Evolutionary conservation across 139 green algal species (phyloP).

Genomic region (Penium margaritaceum): DNA sequence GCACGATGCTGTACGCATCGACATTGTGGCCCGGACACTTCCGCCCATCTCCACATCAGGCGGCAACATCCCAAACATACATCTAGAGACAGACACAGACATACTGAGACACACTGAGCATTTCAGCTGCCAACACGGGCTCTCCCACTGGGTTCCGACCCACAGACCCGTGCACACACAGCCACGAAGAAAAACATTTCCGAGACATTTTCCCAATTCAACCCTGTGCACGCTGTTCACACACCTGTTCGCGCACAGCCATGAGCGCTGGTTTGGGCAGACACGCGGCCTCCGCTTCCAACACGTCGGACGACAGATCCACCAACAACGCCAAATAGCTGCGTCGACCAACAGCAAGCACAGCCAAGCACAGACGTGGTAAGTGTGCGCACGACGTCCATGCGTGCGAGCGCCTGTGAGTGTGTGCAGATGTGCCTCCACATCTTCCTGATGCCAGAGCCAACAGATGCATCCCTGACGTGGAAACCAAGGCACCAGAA

Average conservation of each 20-base stretch:
- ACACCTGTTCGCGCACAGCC: neutral
- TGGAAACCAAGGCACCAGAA: too few species aligned
- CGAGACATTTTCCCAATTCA: neutral
- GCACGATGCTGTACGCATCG: neutral
- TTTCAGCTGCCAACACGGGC: neutral
- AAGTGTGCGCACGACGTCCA: too few species aligned
- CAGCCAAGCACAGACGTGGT: too few species aligned
- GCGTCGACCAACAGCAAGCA: too few species aligned
- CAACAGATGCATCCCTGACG: too few species aligned
- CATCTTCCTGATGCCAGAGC: too few species aligned
- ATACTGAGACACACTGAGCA: neutral
- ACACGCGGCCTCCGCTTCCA: neutral
- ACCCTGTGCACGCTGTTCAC: neutral
- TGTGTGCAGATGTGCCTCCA: too few species aligned
- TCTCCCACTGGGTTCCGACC: too few species aligned
- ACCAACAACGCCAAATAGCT: constrained; percentile 11
- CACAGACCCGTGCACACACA: too few species aligned
- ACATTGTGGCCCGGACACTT: neutral
- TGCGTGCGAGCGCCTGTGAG: too few species aligned
- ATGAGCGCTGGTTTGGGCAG: neutral
- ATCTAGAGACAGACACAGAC: neutral
- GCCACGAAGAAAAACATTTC: too few species aligned
- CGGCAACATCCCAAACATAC: neutral
- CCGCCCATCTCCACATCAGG: neutral
- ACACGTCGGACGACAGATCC: neutral